Evolutionary conservation across 2,329 filamentous ascomycete genomes (phyloP).

Genomic region (Fusarium aywerte): DNA sequence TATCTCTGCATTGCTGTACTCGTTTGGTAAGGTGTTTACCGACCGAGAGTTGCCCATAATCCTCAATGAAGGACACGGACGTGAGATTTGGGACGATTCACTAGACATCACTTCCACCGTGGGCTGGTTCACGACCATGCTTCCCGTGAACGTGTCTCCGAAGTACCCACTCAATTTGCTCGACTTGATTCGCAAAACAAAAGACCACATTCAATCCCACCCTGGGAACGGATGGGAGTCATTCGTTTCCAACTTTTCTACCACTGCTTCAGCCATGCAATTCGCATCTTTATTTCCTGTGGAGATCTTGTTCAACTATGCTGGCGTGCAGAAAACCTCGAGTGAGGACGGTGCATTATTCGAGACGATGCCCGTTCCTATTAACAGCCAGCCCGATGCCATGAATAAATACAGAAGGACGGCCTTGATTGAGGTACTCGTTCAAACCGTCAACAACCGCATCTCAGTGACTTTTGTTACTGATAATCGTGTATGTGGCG

Average conservation of each 20-base stretch:
- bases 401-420: neutral
- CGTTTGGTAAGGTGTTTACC: slow-evolving; percentile 49
- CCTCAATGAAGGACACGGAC: slow-evolving; percentile 55
- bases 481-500: no score
- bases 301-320: slow-evolving; percentile 43
- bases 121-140: slow-evolving; percentile 55
- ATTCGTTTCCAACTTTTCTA: neutral
- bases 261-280: neutral
- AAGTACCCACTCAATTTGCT: neutral
- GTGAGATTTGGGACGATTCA: slow-evolving; percentile 49
- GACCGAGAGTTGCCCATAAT: slow-evolving; percentile 50
- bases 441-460: no score
- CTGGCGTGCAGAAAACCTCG: neutral
- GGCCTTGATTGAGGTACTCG: no score
- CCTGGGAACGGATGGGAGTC: neutral
- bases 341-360: neutral
- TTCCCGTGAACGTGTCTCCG: neutral
- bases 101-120: slow-evolving; percentile 54
- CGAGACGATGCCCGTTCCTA: neutral
- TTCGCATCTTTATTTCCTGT: slow-evolving; percentile 50
- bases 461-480: no score
- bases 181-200: neutral
- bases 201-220: neutral
- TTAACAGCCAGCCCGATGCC: no score
- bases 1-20: slow-evolving; percentile 43